Percentiles rank a stretch among this genome's conserved stretches.
These are phyloP conservation scores for Halteria grandinella DNA, from an alignment of 73 alveolate species.

Conservation along the genomic window DNA sequence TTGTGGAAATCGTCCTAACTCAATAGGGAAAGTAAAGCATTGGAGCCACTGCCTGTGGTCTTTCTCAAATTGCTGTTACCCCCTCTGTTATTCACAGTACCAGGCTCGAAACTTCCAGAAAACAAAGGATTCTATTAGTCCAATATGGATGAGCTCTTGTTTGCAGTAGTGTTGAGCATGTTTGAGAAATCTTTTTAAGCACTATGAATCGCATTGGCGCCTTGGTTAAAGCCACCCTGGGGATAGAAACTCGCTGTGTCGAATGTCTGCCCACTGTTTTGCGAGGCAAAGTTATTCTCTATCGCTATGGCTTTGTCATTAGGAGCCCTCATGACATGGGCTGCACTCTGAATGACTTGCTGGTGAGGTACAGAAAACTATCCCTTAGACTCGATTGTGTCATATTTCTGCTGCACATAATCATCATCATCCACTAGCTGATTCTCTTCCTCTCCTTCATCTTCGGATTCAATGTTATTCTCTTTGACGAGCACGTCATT, in stretches of 20 bases:
- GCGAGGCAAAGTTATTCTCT: slow-evolving; percentile 17
- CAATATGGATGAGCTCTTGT: slow-evolving; percentile 4
- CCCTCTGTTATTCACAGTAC: background rate
- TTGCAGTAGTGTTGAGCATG: background rate
- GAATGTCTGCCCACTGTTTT: slow-evolving; percentile 27
- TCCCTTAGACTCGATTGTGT: background rate
- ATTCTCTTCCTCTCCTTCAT: background rate
- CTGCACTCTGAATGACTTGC: background rate
- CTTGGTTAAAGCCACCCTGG: slow-evolving; percentile 3
- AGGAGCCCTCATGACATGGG: background rate
- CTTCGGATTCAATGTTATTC: slow-evolving; percentile 1
- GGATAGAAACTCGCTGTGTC: slow-evolving; percentile 30
- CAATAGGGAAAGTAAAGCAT: slow-evolving; percentile 13
- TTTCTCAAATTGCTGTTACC: background rate
- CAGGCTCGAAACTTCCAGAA: background rate
- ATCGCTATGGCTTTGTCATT: background rate
- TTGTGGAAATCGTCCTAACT: slow-evolving; percentile 23
- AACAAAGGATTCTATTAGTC: background rate
- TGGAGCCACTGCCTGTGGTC: slow-evolving; percentile 16
- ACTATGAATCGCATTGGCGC: slow-evolving; percentile 19
- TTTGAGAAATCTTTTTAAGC: slow-evolving; percentile 28
- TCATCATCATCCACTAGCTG: background rate
- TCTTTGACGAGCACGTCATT: slow-evolving; percentile 15
- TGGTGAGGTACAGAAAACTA: background rate
- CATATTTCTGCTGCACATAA: background rate